Conservation (phyloP, 2,329 filamentous ascomycete genomes). For the Teratosphaeria destructans region DNA sequence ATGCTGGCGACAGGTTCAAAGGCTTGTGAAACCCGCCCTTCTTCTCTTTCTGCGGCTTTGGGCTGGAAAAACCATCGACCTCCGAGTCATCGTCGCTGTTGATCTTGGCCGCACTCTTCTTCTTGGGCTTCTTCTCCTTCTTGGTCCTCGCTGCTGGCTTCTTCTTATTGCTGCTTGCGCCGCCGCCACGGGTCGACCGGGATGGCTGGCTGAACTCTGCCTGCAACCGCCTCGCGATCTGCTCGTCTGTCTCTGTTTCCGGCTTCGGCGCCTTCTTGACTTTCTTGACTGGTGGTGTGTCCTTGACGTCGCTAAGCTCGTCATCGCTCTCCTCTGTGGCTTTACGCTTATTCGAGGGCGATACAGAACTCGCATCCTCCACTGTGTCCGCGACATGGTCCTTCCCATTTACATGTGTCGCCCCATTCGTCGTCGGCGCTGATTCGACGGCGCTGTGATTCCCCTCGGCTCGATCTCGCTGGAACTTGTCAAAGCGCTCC, state of each 20-base stretch:
- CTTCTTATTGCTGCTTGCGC: conserved; percentile 41
- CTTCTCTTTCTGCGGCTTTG: conserved; percentile 47
- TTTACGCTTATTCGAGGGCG: conserved; percentile 32
- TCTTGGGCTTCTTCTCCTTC: conserved; percentile 61
- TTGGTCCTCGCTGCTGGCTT: conserved; percentile 40
- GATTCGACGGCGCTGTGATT: conserved; percentile 23
- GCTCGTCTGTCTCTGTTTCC: conserved; percentile 80
- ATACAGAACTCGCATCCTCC: conserved; percentile 6
- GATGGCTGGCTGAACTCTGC: conserved; percentile 70
- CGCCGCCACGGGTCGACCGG: conserved; percentile 65
- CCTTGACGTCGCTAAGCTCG: conserved; percentile 30
- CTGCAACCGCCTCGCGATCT: conserved; percentile 77
- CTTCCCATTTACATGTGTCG: conserved; percentile 7
- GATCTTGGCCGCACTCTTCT: conserved; percentile 62
- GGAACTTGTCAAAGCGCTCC: conserved; percentile 40
- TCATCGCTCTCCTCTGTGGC: conserved; percentile 21
- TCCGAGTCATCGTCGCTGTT: conserved; percentile 74
- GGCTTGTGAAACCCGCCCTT: conserved; percentile 90
- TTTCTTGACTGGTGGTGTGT: conserved; percentile 29
- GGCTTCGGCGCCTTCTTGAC: conserved; percentile 45
- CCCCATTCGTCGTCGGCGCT: conserved; percentile 28
- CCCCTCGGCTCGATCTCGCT: conserved; percentile 20
- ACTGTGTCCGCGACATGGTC: conserved; percentile 1
- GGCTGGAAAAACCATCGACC: conserved; percentile 37
- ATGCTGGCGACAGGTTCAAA: conserved; percentile 60